These are phyloP conservation scores for Pinguiococcus pyrenoidosus DNA, from an alignment of 108 stramenopile genomes.

Conservation along the genomic window DNA sequence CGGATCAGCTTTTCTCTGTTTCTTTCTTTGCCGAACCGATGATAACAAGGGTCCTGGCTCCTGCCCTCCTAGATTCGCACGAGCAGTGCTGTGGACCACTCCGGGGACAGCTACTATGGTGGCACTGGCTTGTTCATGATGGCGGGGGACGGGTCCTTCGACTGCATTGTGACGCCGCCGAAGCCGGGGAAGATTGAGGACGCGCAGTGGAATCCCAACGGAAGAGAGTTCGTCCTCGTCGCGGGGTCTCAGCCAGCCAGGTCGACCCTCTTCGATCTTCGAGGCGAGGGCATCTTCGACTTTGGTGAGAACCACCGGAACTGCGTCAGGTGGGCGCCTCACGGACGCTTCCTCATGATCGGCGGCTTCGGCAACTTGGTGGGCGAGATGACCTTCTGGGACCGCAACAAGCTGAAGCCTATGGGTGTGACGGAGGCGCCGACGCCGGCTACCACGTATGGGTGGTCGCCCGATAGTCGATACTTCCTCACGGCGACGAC, in stretches of 20 bases:
- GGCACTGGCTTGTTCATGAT: constrained; percentile 70
- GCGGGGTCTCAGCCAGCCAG: constrained; percentile 80
- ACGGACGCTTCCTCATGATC: constrained; percentile 71
- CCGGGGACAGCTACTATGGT: constrained; percentile 85
- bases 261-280: constrained; percentile 64
- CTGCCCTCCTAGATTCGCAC: constrained; percentile 37
- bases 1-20: constrained; percentile 23
- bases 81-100: constrained; percentile 76
- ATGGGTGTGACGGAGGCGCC: neutral
- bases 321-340: constrained; percentile 66
- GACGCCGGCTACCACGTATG: constrained; percentile 37
- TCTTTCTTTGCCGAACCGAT: neutral
- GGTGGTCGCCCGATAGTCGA: constrained; percentile 81
- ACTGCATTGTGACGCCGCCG: constrained; percentile 43
- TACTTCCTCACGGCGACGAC: constrained; percentile 74
- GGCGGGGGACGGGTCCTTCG: constrained; percentile 27
- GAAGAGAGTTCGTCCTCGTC: constrained; percentile 59
- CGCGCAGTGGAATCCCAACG: constrained; percentile 73
- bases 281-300: constrained; percentile 65
- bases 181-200: constrained; percentile 38
- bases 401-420: constrained; percentile 60
- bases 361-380: constrained; percentile 41
- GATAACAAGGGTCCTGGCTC: neutral
- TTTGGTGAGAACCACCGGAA: constrained; percentile 87
- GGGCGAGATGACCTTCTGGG: constrained; percentile 87